Evolutionary conservation across 768 basidiomycete species (phyloP).

Genomic region (Russula olivacea): DNA sequence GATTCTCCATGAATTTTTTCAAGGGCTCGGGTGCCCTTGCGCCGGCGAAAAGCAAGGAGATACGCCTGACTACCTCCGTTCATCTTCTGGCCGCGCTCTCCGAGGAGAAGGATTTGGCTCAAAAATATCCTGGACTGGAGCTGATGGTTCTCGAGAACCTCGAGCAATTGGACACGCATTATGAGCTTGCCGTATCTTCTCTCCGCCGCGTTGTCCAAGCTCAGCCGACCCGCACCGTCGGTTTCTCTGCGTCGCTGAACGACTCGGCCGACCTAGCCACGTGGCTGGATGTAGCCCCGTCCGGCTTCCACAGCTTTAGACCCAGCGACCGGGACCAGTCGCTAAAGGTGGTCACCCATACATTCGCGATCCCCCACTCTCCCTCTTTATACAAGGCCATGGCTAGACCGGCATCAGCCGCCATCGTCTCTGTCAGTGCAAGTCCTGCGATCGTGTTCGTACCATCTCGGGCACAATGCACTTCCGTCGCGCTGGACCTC

Average conservation of each 20-base stretch:
- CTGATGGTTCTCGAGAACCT: constrained; percentile 81
- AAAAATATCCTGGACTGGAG: constrained; percentile 41
- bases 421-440: constrained; percentile 47
- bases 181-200: constrained; percentile 78
- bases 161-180: constrained; percentile 71
- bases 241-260: constrained; percentile 68
- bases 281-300: constrained; percentile 72
- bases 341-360: constrained; percentile 56
- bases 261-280: constrained; percentile 75
- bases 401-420: constrained; percentile 81
- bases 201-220: constrained; percentile 60
- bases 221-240: constrained; percentile 65
- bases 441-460: constrained; percentile 77
- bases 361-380: constrained; percentile 85
- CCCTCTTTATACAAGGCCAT: constrained; percentile 84
- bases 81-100: constrained; percentile 45
- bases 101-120: constrained; percentile 26
- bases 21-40: constrained; percentile 33
- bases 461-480: constrained; percentile 75
- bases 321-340: constrained; percentile 81
- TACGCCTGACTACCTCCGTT: constrained; percentile 54
- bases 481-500: constrained; percentile 68
- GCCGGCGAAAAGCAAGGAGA: constrained; percentile 37
- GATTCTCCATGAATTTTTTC: constrained; percentile 38
- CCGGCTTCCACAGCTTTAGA: constrained; percentile 66